A percentile compares a stretch with the other conserved stretches of the same genome.
Evolutionary conservation across 257 asterid species (phyloP).

Genomic region (Ilex asprella): DNA sequence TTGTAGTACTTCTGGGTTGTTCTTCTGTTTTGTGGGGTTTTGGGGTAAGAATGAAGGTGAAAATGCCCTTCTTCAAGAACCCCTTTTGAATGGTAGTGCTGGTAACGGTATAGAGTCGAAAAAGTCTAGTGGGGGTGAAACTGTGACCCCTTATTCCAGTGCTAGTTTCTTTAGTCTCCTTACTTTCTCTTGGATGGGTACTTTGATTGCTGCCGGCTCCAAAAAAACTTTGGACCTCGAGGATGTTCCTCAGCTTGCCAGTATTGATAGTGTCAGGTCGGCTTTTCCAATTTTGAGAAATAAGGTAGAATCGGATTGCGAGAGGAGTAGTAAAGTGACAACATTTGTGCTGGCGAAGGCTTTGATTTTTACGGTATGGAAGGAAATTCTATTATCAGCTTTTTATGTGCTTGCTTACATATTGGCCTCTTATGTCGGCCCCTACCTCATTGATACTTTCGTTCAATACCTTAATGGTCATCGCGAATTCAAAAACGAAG

Average conservation of each 20-base stretch:
- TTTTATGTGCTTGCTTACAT: background rate
- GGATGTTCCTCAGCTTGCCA: conserved; percentile 1
- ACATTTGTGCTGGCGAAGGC: conserved; percentile 1
- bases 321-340: background rate
- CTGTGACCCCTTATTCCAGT: background rate
- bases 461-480: conserved; percentile 2
- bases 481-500: background rate
- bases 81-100: background rate
- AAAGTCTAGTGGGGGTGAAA: background rate
- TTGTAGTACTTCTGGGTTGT: background rate
- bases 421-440: background rate
- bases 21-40: conserved; percentile 1
- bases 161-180: background rate
- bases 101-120: background rate
- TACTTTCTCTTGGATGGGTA: conserved; percentile 1
- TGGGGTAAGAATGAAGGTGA: background rate
- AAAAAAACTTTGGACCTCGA: conserved; percentile 1
- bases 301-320: background rate
- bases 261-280: background rate
- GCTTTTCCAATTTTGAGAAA: background rate
- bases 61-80: background rate
- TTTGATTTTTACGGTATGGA: background rate
- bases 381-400: background rate
- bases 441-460: conserved; percentile 1
- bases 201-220: background rate